Evolutionary conservation across 2,329 filamentous ascomycete genomes (phyloP).

Genomic region (Aspergillus bombycis): DNA sequence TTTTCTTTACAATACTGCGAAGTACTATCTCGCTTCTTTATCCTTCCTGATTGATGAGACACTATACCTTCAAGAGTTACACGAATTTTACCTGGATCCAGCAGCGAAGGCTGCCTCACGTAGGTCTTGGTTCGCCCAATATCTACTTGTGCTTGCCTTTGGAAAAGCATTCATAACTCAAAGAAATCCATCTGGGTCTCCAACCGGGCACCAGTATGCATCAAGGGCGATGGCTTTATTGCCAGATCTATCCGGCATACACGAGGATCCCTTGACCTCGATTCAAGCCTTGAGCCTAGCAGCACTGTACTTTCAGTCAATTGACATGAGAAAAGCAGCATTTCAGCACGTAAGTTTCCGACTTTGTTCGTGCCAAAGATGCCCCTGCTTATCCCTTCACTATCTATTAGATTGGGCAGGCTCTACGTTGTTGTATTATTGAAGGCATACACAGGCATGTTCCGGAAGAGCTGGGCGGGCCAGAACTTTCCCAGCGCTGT

Average conservation of each 20-base stretch:
- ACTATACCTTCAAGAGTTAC: conserved; percentile 37
- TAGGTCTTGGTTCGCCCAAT: conserved; percentile 57
- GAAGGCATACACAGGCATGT: conserved; percentile 34
- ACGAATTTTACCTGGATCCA: conserved; percentile 48
- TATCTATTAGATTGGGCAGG: conserved; percentile 30
- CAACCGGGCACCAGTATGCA: conserved; percentile 45
- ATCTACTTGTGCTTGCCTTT: conserved; percentile 58
- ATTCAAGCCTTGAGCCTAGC: conserved; percentile 42
- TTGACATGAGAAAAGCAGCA: conserved; percentile 45
- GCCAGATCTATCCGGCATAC: conserved; percentile 40
- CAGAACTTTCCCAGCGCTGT: conserved; percentile 27
- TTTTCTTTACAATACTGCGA: conserved; percentile 59
- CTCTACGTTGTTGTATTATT: conserved; percentile 30
- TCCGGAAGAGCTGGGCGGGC: conserved; percentile 27
- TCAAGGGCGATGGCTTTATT: conserved; percentile 44
- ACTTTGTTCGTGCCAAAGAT: not conserved
- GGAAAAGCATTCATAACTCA: conserved; percentile 57
- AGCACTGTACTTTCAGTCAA: conserved; percentile 45
- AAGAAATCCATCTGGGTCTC: conserved; percentile 31
- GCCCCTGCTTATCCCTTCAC: not conserved
- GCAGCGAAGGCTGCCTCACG: conserved; percentile 30
- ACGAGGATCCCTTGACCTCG: conserved; percentile 32
- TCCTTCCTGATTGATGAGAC: conserved; percentile 60
- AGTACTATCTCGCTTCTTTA: conserved; percentile 59
- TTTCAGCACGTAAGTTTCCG: conserved; percentile 42